Evolutionary conservation across 805 yeast species (phyloP).

Genomic region (Candida koratica): DNA sequence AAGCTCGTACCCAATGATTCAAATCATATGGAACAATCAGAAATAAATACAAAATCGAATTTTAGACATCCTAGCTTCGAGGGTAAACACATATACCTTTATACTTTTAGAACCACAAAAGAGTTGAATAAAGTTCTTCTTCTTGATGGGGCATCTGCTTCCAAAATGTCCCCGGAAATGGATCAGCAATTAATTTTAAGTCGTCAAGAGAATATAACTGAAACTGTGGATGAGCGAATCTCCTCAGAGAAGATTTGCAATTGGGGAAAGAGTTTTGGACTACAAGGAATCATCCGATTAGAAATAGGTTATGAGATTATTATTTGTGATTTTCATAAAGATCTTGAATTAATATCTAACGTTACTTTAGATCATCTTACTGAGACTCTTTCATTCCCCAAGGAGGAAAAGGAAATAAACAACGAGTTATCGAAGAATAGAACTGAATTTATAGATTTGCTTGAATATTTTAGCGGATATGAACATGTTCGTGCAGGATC

Average conservation of each 20-base stretch:
- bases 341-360: constrained; percentile 45
- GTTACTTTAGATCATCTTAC: constrained; percentile 36
- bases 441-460: constrained; percentile 3
- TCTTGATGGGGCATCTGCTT: constrained; percentile 70
- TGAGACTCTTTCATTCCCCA: constrained; percentile 35
- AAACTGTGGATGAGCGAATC: constrained; percentile 33
- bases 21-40: background rate
- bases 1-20: background rate
- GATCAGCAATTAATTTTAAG: constrained; percentile 39
- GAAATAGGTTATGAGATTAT: constrained; percentile 63
- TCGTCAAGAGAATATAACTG: constrained; percentile 20
- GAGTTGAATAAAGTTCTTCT: constrained; percentile 49
- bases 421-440: constrained; percentile 5
- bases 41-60: background rate
- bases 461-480: constrained; percentile 6
- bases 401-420: constrained; percentile 28
- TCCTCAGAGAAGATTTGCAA: constrained; percentile 51
- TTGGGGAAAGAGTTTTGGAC: constrained; percentile 52
- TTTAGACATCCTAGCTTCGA: background rate
- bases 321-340: constrained; percentile 54
- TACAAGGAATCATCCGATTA: constrained; percentile 56
- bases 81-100: constrained; percentile 19
- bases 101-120: constrained; percentile 45
- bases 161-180: constrained; percentile 61
- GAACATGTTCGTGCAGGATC: constrained; percentile 36